Percentiles rank a stretch among this genome's conserved stretches.
These are phyloP conservation scores for Epichloe coenophiala DNA, from an alignment of 2,329 filamentous ascomycete genomes.

Conservation along the genomic window DNA sequence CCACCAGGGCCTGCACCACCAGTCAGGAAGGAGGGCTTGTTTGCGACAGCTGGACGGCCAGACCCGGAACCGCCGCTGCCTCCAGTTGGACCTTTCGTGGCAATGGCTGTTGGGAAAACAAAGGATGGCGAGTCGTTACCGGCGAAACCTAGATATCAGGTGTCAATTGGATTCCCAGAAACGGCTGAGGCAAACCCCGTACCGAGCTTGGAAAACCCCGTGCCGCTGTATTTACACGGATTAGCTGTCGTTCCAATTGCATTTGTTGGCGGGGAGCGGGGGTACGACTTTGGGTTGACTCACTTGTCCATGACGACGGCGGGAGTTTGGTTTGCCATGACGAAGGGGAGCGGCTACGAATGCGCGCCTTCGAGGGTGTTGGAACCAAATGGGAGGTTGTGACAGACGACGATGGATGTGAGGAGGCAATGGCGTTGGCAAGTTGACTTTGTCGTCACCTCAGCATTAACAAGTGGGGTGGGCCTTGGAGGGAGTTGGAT, in stretches of 20 bases:
- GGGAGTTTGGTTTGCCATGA: slow-evolving; percentile 94
- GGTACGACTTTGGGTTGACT: slow-evolving; percentile 38
- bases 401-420: slow-evolving; percentile 2
- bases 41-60: slow-evolving; percentile 77
- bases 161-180: slow-evolving; percentile 12
- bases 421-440: slow-evolving; percentile 1
- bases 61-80: slow-evolving; percentile 66
- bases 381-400: neutral
- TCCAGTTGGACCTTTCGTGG: slow-evolving; percentile 69
- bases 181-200: slow-evolving; percentile 17
- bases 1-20: slow-evolving; percentile 65
- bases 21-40: slow-evolving; percentile 90
- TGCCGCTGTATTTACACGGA: slow-evolving; percentile 56
- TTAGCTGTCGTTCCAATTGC: slow-evolving; percentile 17
- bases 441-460: slow-evolving; percentile 6
- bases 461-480: slow-evolving; percentile 4
- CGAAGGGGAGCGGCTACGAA: slow-evolving; percentile 13
- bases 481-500: neutral
- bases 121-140: slow-evolving; percentile 98
- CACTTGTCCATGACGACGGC: slow-evolving; percentile 99
- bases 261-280: slow-evolving; percentile 14
- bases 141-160: slow-evolving; percentile 61
- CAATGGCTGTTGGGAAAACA: slow-evolving; percentile 97
- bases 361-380: slow-evolving; percentile 8
- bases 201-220: slow-evolving; percentile 99